Percentiles rank a stretch among this genome's conserved stretches.
Conservation (phyloP, 352 stramenopile genomes). For the Pythium coloratum region DNA sequence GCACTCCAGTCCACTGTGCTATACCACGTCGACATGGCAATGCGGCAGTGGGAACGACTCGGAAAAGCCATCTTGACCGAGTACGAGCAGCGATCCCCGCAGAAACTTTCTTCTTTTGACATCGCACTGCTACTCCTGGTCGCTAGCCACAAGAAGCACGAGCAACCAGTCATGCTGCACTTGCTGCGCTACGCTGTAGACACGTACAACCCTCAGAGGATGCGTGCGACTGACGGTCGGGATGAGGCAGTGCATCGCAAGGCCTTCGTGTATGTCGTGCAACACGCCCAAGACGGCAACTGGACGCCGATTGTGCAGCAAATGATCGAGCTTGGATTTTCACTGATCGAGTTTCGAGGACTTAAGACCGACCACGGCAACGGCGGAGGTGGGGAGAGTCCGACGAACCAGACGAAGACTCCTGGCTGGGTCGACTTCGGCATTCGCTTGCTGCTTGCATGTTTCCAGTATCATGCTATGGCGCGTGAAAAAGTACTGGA, state of each 20-base stretch:
- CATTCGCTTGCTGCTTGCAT: slow-evolving; percentile 43
- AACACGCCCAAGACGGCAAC: slow-evolving; percentile 34
- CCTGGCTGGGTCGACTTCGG: slow-evolving; percentile 39
- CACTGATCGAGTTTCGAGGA: slow-evolving; percentile 30
- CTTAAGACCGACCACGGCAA: slow-evolving; percentile 24
- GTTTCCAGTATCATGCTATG: slow-evolving; percentile 43
- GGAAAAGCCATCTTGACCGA: slow-evolving; percentile 39
- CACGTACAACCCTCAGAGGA: slow-evolving; percentile 26
- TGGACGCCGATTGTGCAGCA: slow-evolving; percentile 36
- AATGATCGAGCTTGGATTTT: slow-evolving; percentile 39
- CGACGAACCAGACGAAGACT: slow-evolving; percentile 1
- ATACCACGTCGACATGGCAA: slow-evolving; percentile 52
- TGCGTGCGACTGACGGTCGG: slow-evolving; percentile 4
- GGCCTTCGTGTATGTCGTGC: slow-evolving; percentile 32
- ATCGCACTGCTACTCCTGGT: slow-evolving; percentile 47
- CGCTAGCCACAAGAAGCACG: slow-evolving; percentile 34
- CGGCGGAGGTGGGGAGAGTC: background rate
- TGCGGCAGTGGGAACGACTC: slow-evolving; percentile 45
- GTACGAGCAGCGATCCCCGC: slow-evolving; percentile 34
- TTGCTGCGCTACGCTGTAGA: slow-evolving; percentile 31
- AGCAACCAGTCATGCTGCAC: slow-evolving; percentile 27
- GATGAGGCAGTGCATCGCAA: slow-evolving; percentile 15
- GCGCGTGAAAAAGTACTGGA: slow-evolving; percentile 39
- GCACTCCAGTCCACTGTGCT: slow-evolving; percentile 51
- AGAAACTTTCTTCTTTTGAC: slow-evolving; percentile 41